These are phyloP conservation scores for Talaromyces sp. DNA, from an alignment of 2,329 filamentous ascomycete species.

Conservation along the genomic window DNA sequence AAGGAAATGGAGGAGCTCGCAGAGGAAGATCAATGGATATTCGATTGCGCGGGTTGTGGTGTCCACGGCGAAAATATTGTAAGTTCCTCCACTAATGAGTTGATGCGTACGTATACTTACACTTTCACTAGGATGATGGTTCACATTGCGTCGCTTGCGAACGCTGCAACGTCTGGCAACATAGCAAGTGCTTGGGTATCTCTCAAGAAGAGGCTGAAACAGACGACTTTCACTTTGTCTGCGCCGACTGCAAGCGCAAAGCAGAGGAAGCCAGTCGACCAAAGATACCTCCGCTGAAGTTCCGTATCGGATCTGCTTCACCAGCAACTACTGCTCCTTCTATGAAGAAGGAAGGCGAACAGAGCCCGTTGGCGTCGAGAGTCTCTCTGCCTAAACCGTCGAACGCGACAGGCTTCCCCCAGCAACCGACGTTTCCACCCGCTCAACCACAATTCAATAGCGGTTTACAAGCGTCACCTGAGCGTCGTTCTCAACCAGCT, in stretches of 20 bases:
- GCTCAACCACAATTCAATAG: conserved; percentile 11
- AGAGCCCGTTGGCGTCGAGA: conserved; percentile 23
- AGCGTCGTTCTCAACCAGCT: conserved; percentile 28
- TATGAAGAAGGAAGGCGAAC: conserved; percentile 23
- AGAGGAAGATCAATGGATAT: conserved; percentile 75
- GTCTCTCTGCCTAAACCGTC: conserved; percentile 4
- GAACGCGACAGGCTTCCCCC: not conserved
- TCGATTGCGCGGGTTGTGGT: conserved; percentile 86
- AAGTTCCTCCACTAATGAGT: conserved; percentile 25
- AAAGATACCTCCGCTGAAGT: conserved; percentile 60
- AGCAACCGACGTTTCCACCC: not conserved
- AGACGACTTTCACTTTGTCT: conserved; percentile 84
- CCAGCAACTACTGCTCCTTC: conserved; percentile 42
- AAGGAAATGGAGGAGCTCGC: conserved; percentile 70
- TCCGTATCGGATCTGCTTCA: conserved; percentile 47
- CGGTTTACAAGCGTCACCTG: conserved; percentile 27
- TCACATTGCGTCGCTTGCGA: conserved; percentile 93
- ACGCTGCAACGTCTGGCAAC: conserved; percentile 92
- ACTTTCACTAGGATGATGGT: conserved; percentile 66
- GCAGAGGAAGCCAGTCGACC: conserved; percentile 59
- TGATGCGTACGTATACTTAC: conserved; percentile 18
- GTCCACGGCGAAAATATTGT: conserved; percentile 76
- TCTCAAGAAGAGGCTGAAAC: conserved; percentile 73
- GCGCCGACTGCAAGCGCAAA: conserved; percentile 68
- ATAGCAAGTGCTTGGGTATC: conserved; percentile 86